A percentile compares a stretch with the other conserved stretches of the same genome.
These are phyloP conservation scores for Aspergillus uvarum DNA, from an alignment of 2,329 filamentous ascomycete species.

Conservation along the genomic window DNA sequence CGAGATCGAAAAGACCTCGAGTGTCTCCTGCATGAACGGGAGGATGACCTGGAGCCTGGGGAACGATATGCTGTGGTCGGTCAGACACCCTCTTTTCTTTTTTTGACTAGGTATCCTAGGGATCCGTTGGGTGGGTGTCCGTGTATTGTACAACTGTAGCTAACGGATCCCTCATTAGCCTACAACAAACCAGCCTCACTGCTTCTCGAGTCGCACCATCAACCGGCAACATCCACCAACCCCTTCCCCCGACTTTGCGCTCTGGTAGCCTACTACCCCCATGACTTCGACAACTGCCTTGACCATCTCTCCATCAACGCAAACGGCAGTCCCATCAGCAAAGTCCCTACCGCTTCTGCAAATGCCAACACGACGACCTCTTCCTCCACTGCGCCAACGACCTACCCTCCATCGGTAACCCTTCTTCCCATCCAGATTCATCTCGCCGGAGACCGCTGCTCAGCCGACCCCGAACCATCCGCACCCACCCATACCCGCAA, in stretches of 20 bases:
- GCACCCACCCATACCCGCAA: slow-evolving; percentile 28
- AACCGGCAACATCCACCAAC: slow-evolving; percentile 49
- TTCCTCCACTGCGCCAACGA: slow-evolving; percentile 18
- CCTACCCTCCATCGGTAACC: slow-evolving; percentile 16
- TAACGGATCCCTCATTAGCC: slow-evolving; percentile 44
- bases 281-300: not conserved
- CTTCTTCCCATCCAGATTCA: slow-evolving; percentile 54
- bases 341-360: slow-evolving; percentile 28
- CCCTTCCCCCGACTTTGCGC: slow-evolving; percentile 58
- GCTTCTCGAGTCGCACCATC: slow-evolving; percentile 49
- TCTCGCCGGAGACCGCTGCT: slow-evolving; percentile 49
- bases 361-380: slow-evolving; percentile 34
- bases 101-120: not conserved
- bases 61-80: slow-evolving; percentile 62
- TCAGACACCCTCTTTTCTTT: slow-evolving; percentile 25
- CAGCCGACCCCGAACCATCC: slow-evolving; percentile 32
- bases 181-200: slow-evolving; percentile 59
- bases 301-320: not conserved
- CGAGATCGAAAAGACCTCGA: slow-evolving; percentile 51
- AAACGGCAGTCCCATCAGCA: not conserved
- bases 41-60: slow-evolving; percentile 53
- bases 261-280: slow-evolving; percentile 59
- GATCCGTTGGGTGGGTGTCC: not conserved
- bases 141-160: not conserved
- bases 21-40: slow-evolving; percentile 50